phyloP scores from a whole-genome alignment of 106 monocot species.

The Hemerocallis citrina region DNA sequence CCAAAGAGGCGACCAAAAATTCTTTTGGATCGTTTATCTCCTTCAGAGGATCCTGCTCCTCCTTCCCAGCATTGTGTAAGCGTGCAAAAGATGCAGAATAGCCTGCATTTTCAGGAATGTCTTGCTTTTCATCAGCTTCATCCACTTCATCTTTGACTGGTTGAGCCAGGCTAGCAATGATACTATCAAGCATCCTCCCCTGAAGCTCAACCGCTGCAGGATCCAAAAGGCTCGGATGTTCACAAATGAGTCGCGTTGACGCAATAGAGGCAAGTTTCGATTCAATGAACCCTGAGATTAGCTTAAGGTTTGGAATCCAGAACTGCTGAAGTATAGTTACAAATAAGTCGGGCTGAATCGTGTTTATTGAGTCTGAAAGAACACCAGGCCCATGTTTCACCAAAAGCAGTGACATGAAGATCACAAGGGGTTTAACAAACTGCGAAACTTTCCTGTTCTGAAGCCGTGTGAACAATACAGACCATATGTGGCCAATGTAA shows the following conservation, averaged over 20 bases:
- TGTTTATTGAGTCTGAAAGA: conserved; percentile 74
- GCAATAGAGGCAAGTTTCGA: conserved; percentile 79
- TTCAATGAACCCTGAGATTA: conserved; percentile 69
- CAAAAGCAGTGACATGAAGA: conserved; percentile 92
- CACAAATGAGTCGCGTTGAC: conserved; percentile 79
- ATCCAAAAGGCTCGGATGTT: conserved; percentile 63
- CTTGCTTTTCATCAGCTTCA: conserved; percentile 39
- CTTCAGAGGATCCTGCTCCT: conserved; percentile 84
- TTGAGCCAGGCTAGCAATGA: conserved; percentile 45
- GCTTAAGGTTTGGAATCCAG: conserved; percentile 79
- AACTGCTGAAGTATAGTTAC: conserved; percentile 52
- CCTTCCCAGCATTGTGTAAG: conserved; percentile 83
- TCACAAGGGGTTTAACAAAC: conserved; percentile 71
- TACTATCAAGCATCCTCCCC: conserved; percentile 79
- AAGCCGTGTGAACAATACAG: conserved; percentile 48
- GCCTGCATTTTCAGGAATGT: conserved; percentile 50
- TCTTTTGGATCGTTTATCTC: conserved; percentile 76
- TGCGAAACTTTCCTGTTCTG: conserved; percentile 46
- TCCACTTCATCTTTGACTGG: conserved; percentile 50
- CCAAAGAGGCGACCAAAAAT: conserved; percentile 69
- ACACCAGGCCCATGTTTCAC: conserved; percentile 65
- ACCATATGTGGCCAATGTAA: conserved; percentile 64
- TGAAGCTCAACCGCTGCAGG: conserved; percentile 47
- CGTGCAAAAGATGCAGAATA: conserved; percentile 78
- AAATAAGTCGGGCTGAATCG: conserved; percentile 69